Conservation (phyloP, 2,329 filamentous ascomycete genomes). For the Pyrenochaeta sp. region DNA sequence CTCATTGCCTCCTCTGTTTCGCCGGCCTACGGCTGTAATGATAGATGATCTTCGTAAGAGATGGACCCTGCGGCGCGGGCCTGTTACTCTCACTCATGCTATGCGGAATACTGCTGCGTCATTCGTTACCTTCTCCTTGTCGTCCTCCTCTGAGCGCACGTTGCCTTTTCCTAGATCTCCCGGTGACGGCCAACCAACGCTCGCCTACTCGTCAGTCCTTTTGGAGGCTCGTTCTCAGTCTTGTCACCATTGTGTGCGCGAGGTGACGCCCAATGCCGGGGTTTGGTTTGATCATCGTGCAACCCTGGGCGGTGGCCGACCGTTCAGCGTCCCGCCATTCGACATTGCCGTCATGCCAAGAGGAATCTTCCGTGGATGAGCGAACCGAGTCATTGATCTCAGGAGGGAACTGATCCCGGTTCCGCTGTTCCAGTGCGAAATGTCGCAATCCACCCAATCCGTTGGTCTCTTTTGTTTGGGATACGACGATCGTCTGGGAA, state of each 20-base stretch:
- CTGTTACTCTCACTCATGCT: slow-evolving; percentile 14
- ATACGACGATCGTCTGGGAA: slow-evolving; percentile 28
- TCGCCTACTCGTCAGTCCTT: not conserved
- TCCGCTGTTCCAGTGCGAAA: slow-evolving; percentile 12
- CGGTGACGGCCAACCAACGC: not conserved
- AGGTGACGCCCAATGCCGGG: slow-evolving; percentile 15
- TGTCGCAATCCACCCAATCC: slow-evolving; percentile 32
- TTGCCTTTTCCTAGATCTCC: too few relatives aligned
- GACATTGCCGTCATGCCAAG: slow-evolving; percentile 22
- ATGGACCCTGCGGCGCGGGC: slow-evolving; percentile 35
- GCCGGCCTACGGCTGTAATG: slow-evolving; percentile 20
- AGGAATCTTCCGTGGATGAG: slow-evolving; percentile 10
- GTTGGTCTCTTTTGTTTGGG: slow-evolving; percentile 20
- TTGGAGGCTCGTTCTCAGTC: not conserved
- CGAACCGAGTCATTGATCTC: slow-evolving; percentile 10
- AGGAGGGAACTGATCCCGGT: slow-evolving; percentile 22
- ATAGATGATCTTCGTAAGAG: slow-evolving; percentile 35
- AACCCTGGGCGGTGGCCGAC: slow-evolving; percentile 18
- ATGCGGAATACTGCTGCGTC: slow-evolving; percentile 11
- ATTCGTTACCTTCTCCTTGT: slow-evolving; percentile 9
- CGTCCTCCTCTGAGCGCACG: not conserved
- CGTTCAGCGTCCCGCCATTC: slow-evolving; percentile 20
- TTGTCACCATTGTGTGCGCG: not conserved
- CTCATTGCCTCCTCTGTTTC: slow-evolving; percentile 24
- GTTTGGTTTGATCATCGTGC: slow-evolving; percentile 31